Conservation (phyloP, 1,284 basidiomycete genomes). For the Malassezia nana region DNA sequence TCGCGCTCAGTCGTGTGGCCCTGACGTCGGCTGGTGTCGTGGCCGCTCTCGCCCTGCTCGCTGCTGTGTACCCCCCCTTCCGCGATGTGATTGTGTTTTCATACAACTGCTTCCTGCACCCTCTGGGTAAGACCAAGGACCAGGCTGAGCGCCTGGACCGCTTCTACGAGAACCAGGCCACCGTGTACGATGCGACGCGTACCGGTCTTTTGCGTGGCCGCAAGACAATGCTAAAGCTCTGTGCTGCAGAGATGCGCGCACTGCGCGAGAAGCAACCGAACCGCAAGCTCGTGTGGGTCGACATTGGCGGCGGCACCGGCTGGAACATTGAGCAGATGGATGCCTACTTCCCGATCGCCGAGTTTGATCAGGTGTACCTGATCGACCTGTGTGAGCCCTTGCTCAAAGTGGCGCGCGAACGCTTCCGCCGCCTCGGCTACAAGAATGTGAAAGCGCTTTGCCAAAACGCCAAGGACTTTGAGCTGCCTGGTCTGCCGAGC, state of each 20-base stretch:
- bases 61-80: slow-evolving; percentile 24
- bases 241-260: slow-evolving; percentile 60
- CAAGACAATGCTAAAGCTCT: slow-evolving; percentile 52
- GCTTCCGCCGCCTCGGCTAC: slow-evolving; percentile 63
- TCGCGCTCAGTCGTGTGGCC: slow-evolving; percentile 19
- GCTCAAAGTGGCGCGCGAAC: slow-evolving; percentile 61
- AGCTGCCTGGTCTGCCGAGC: slow-evolving; percentile 53
- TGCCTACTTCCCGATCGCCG: slow-evolving; percentile 55
- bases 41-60: slow-evolving; percentile 20
- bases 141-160: slow-evolving; percentile 45
- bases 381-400: slow-evolving; percentile 67
- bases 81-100: slow-evolving; percentile 34
- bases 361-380: slow-evolving; percentile 57
- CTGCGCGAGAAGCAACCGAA: slow-evolving; percentile 49
- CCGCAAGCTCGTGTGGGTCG: slow-evolving; percentile 64
- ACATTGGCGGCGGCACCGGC: slow-evolving; percentile 71
- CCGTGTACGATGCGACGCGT: slow-evolving; percentile 46
- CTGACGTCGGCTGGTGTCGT: slow-evolving; percentile 15
- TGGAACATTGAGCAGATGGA: slow-evolving; percentile 77
- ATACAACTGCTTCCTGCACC: slow-evolving; percentile 47
- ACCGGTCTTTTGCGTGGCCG: slow-evolving; percentile 43
- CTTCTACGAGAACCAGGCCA: slow-evolving; percentile 45
- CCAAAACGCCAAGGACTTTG: slow-evolving; percentile 65
- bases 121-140: slow-evolving; percentile 41
- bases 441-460: slow-evolving; percentile 65